These are phyloP conservation scores for Lyophyllum shimeji DNA, from an alignment of 768 basidiomycete genomes.

Conservation along the genomic window DNA sequence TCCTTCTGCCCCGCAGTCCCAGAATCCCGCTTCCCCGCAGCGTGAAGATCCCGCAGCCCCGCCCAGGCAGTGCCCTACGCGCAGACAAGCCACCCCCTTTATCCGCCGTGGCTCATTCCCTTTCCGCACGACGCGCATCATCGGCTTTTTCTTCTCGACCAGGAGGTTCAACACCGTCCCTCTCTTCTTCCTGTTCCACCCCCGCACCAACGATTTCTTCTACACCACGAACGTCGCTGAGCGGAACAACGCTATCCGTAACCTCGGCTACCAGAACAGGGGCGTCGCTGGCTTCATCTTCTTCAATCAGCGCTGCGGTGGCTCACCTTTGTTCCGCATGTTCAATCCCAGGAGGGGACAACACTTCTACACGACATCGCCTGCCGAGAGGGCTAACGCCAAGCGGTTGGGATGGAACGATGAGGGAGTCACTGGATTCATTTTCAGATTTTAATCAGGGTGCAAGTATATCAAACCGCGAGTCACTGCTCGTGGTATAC, in stretches of 20 bases:
- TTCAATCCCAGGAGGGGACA: conserved; percentile 1
- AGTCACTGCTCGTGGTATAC: too few species aligned
- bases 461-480: background rate
- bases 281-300: conserved; percentile 11
- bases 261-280: conserved; percentile 3
- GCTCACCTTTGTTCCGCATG: conserved; percentile 11
- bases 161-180: background rate
- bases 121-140: background rate
- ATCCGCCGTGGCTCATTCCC: conserved; percentile 3
- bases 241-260: conserved; percentile 5
- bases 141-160: conserved; percentile 8
- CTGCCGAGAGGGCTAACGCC: background rate
- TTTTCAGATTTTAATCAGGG: background rate
- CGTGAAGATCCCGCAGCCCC: too few species aligned
- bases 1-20: too few species aligned
- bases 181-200: conserved; percentile 7
- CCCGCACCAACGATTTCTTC: conserved; percentile 12
- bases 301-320: conserved; percentile 6
- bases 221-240: conserved; percentile 9
- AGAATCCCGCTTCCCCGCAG: too few species aligned
- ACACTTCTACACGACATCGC: background rate
- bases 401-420: background rate
- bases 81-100: background rate
- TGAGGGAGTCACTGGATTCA: background rate
- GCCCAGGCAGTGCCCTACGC: conserved; percentile 4